phyloP scores from a whole-genome alignment of 2,329 filamentous ascomycete genomes.

The Daldinia eschscholtzii region DNA sequence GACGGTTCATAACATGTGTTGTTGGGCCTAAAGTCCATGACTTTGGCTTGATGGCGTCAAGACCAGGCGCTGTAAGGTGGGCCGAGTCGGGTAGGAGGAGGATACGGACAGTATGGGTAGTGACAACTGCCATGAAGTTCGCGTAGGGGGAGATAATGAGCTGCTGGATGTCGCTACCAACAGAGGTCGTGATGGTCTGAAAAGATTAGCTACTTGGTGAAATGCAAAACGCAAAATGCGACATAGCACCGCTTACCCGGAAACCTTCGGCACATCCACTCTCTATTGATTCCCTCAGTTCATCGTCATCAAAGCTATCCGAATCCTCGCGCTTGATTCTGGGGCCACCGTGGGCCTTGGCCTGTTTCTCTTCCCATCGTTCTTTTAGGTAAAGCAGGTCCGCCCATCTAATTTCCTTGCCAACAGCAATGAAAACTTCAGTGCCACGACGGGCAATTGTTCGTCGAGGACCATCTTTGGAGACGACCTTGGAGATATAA shows the following conservation, averaged over 20 bases:
- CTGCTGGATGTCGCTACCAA: conserved; percentile 86
- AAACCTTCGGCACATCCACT: conserved; percentile 58
- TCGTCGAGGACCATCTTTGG: conserved; percentile 63
- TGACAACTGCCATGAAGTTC: conserved; percentile 86
- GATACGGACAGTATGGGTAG: conserved; percentile 88
- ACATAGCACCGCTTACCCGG: conserved; percentile 57
- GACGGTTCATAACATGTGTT: conserved; percentile 88
- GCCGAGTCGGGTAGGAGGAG: conserved; percentile 85
- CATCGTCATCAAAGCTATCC: conserved; percentile 52
- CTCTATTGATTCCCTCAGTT: conserved; percentile 49
- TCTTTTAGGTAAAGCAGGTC: conserved; percentile 86
- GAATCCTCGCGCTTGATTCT: conserved; percentile 65
- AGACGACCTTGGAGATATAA: conserved; percentile 57
- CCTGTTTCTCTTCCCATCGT: conserved; percentile 59
- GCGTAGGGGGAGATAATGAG: conserved; percentile 85
- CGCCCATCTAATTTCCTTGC: conserved; percentile 92
- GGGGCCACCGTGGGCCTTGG: conserved; percentile 51
- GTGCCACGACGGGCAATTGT: conserved; percentile 85
- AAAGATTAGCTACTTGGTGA: conserved; percentile 27
- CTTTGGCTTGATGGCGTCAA: conserved; percentile 79
- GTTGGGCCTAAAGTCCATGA: conserved; percentile 94
- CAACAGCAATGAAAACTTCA: conserved; percentile 89
- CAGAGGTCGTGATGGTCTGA: conserved; percentile 80
- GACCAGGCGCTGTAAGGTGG: conserved; percentile 78
- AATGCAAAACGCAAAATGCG: background rate